Evolutionary conservation across 1,139 yeast genomes (phyloP), one percentile per base, ranked within the genome.

Genomic region (Fermentozyma sake): DNA sequence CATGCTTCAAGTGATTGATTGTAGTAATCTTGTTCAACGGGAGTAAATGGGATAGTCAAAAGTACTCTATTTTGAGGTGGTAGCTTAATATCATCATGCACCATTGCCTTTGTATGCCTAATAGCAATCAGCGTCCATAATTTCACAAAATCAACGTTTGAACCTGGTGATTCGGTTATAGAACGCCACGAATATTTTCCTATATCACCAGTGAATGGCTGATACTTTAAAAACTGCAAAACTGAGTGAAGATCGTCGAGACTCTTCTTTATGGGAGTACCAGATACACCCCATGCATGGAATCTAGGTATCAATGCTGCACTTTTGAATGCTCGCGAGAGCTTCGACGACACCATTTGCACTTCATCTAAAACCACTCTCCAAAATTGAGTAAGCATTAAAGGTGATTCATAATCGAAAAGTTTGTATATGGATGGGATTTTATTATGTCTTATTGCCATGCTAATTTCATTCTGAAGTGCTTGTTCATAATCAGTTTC

Each of bases 221-320:
- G 65, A 16, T 75, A 53, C 34, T 79, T 66, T 36, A 87, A 56
- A 45, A 85, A 89, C 11, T 74, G 68, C 20, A 87, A 50, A 6
- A 86, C 66, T 0, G 95, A 81, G 30, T 72, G 76, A 31, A 87
- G 59, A 52, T 89, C 96, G 25, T 61, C 58, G 33, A 84, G 56
- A 24, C 72, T 65, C 38, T 73, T 75, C 38, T 77, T 75, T 7
- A 87, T 81, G 0, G 97, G 95, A 0, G 98, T 91, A 5, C 98
- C 98, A 1, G 95, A 83, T 1, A 87, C 96, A 6, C 95, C 96
- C 97, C 97, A 91, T 0, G 95, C 77, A 56, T 91, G 96, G 29
- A 76, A 72, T 29, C 96, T 62, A 4, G 95, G 94, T 14, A 91
- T 74, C 21, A 83, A 59, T 3, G 84, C 65, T 0, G 96, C 87